Conservation (phyloP, 2,329 filamentous ascomycete genomes). For the Fusarium sp. region DNA sequence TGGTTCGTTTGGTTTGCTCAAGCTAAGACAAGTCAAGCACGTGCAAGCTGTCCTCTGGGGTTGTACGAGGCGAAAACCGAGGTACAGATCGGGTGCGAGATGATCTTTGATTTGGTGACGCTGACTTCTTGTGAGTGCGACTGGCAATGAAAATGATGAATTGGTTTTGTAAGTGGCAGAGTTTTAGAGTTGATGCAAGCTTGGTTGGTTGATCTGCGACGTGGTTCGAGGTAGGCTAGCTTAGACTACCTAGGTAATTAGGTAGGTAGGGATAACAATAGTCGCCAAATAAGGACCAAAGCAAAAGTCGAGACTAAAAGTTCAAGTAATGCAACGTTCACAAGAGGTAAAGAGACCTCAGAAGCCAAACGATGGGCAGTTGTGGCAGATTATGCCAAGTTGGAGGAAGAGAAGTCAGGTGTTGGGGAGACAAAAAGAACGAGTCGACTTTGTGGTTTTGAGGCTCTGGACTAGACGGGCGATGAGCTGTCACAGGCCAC, state of each 20-base stretch:
- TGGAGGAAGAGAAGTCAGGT: constrained; percentile 21
- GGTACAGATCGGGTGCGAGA: constrained; percentile 4
- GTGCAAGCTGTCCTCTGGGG: constrained; percentile 37
- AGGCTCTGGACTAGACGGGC: constrained; percentile 7
- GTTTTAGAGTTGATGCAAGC: constrained; percentile 24
- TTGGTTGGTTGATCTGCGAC: constrained; percentile 21
- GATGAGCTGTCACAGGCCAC: constrained; percentile 34
- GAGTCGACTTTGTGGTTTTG: constrained; percentile 22
- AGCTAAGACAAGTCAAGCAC: constrained; percentile 27
- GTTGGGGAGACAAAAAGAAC: constrained; percentile 8
- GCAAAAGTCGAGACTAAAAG: constrained; percentile 1
- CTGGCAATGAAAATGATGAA: constrained; percentile 1
- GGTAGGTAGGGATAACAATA: constrained; percentile 4
- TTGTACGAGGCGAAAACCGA: constrained; percentile 22
- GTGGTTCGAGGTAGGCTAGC: constrained; percentile 9
- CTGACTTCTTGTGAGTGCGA: constrained; percentile 16
- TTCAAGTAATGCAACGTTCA: not conserved
- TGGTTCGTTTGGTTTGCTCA: not conserved
- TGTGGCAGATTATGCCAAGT: not conserved
- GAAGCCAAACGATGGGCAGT: not conserved
- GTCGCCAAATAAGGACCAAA: not conserved
- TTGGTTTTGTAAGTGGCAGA: constrained; percentile 18
- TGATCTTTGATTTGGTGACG: not conserved
- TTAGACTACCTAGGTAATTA: not conserved
- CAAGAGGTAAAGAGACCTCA: not conserved